phyloP scores from a whole-genome alignment of 2,329 filamentous ascomycete species.

The Fonsecaea nubica region DNA sequence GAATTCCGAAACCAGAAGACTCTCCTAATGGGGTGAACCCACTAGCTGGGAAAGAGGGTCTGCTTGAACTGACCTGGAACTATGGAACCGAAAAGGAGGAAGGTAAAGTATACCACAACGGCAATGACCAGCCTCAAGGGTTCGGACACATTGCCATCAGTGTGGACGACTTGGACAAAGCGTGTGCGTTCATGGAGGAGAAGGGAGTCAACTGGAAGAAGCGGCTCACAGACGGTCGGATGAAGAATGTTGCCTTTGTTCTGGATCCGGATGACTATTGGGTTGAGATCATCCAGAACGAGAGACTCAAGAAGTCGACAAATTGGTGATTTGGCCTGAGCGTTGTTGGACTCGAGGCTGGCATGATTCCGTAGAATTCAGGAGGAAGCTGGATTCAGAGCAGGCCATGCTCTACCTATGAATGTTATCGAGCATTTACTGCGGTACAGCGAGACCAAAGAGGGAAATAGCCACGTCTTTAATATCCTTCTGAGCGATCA shows the following conservation, averaged over 20 bases:
- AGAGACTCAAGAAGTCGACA: constrained; percentile 51
- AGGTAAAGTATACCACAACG: constrained; percentile 86
- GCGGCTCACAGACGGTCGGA: constrained; percentile 83
- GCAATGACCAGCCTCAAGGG: constrained; percentile 88
- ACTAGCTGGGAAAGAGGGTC: constrained; percentile 74
- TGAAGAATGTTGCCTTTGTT: constrained; percentile 94
- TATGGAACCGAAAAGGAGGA: constrained; percentile 78
- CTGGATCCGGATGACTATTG: constrained; percentile 78
- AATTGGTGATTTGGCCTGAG: constrained; percentile 46
- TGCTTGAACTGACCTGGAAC: constrained; percentile 90
- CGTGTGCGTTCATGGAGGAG: constrained; percentile 84
- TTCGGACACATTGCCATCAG: constrained; percentile 91
- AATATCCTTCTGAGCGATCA: background rate
- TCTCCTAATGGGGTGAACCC: constrained; percentile 63
- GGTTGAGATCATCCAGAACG: constrained; percentile 70
- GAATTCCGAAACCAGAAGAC: constrained; percentile 56
- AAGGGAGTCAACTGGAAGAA: constrained; percentile 91
- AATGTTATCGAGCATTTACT: background rate
- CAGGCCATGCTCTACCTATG: background rate
- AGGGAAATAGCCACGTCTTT: background rate
- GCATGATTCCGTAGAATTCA: background rate
- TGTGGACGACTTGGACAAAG: constrained; percentile 87
- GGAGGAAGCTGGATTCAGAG: background rate
- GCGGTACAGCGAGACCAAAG: background rate
- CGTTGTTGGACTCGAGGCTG: background rate